A percentile compares a stretch with the other conserved stretches of the same genome.
phyloP scores from a whole-genome alignment of 176 grass and related monocot species.

The Urochloa ruziziensis region DNA sequence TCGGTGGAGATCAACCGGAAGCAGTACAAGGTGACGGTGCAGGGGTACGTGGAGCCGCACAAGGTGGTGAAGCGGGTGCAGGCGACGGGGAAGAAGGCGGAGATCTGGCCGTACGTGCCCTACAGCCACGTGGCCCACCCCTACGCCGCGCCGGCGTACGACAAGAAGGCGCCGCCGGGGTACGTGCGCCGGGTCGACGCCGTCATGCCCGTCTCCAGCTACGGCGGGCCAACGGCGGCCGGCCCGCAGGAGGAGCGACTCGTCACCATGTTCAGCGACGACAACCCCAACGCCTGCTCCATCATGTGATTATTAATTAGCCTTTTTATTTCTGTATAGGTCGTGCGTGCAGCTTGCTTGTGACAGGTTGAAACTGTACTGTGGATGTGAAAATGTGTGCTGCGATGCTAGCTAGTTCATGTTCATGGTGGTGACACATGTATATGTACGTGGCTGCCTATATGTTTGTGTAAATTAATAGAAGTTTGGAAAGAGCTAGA shows the following conservation, averaged over 20 bases:
- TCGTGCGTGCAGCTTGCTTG: not conserved
- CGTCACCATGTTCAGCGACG: conserved; percentile 83
- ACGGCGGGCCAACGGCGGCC: conserved; percentile 43
- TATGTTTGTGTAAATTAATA: not conserved
- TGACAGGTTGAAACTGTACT: not conserved
- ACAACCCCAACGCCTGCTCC: conserved; percentile 98
- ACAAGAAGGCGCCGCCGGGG: conserved; percentile 87
- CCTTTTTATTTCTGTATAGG: too few relatives aligned
- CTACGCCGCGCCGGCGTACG: conserved; percentile 48
- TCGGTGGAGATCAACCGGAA: conserved; percentile 90
- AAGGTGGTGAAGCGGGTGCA: conserved; percentile 86
- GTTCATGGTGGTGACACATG: not conserved
- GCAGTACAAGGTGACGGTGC: conserved; percentile 89
- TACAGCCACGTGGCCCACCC: conserved; percentile 78
- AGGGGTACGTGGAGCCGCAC: conserved; percentile 63
- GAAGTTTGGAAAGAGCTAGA: not conserved
- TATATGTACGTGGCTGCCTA: not conserved
- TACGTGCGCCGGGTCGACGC: conserved; percentile 79
- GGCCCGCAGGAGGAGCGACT: conserved; percentile 63
- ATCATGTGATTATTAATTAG: conserved; percentile 55
- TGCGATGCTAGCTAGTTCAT: not conserved
- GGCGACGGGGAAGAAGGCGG: conserved; percentile 89
- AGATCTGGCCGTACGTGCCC: conserved; percentile 94
- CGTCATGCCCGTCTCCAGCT: conserved; percentile 47
- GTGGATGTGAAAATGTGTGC: not conserved